Conservation (phyloP, 2,329 filamentous ascomycete genomes). For the Fusarium pseudograminearum region DNA sequence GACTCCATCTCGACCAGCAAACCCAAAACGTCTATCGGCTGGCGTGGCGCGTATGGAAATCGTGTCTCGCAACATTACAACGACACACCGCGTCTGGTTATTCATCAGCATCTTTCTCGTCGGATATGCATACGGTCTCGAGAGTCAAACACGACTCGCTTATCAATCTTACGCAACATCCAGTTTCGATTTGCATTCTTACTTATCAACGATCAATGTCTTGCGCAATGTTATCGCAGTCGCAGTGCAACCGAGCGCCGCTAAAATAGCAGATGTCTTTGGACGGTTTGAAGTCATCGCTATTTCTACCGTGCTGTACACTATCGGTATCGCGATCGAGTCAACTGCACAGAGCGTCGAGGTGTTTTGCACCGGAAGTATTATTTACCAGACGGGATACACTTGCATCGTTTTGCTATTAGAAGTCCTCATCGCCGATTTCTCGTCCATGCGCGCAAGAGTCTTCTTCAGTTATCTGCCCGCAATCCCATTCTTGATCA, state of each 20-base stretch:
- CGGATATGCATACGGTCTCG: slow-evolving; percentile 70
- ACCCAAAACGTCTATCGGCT: slow-evolving; percentile 33
- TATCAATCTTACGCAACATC: slow-evolving; percentile 69
- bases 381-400: slow-evolving; percentile 70
- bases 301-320: slow-evolving; percentile 68
- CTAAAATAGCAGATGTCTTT: slow-evolving; percentile 73
- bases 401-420: slow-evolving; percentile 68
- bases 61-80: slow-evolving; percentile 60
- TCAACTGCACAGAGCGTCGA: slow-evolving; percentile 61
- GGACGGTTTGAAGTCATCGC: slow-evolving; percentile 70
- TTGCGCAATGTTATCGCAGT: slow-evolving; percentile 70
- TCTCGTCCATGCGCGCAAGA: slow-evolving; percentile 69
- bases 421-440: slow-evolving; percentile 71
- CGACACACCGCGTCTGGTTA: slow-evolving; percentile 61
- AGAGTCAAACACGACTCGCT: slow-evolving; percentile 63
- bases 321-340: slow-evolving; percentile 66
- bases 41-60: slow-evolving; percentile 67
- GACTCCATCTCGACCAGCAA: not conserved
- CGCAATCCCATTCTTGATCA: slow-evolving; percentile 68
- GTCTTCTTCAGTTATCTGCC: slow-evolving; percentile 73
- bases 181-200: slow-evolving; percentile 64
- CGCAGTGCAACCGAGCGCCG: slow-evolving; percentile 68
- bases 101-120: slow-evolving; percentile 70
- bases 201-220: slow-evolving; percentile 69
- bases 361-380: slow-evolving; percentile 64